A percentile compares a stretch with the other conserved stretches of the same genome.
phyloP scores from a whole-genome alignment of 352 stramenopile species.

The Globisporangium megalacanthum region DNA sequence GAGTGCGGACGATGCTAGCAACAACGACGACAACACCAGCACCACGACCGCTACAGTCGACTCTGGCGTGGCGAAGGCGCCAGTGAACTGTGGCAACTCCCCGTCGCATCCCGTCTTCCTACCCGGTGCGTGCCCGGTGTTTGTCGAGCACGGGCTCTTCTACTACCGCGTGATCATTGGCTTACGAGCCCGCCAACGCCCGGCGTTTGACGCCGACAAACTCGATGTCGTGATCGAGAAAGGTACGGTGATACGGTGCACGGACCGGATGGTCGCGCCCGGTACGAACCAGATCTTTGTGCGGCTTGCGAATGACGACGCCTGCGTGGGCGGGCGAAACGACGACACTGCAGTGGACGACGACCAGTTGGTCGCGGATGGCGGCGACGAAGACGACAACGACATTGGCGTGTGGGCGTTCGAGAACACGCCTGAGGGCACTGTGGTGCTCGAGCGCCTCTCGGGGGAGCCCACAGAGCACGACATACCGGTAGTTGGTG shows the following conservation, averaged over 20 bases:
- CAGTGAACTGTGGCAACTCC: not conserved
- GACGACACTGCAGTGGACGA: slow-evolving; percentile 6
- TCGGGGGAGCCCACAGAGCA: slow-evolving; percentile 35
- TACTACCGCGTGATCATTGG: slow-evolving; percentile 56
- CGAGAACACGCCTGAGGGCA: slow-evolving; percentile 53
- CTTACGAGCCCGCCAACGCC: slow-evolving; percentile 37
- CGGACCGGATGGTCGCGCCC: slow-evolving; percentile 45
- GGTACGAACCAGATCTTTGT: slow-evolving; percentile 69
- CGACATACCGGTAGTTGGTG: slow-evolving; percentile 4
- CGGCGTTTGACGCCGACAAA: slow-evolving; percentile 46
- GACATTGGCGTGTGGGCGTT: slow-evolving; percentile 52
- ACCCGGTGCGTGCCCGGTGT: slow-evolving; percentile 53
- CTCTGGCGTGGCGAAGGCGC: not conserved
- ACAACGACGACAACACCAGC: slow-evolving; percentile 1
- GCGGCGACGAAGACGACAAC: not conserved
- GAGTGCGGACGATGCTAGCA: slow-evolving; percentile 2
- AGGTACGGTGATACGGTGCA: slow-evolving; percentile 45
- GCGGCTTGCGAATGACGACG: slow-evolving; percentile 16
- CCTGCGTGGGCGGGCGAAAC: slow-evolving; percentile 7
- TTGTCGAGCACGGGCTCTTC: slow-evolving; percentile 53
- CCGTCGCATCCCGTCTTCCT: slow-evolving; percentile 33
- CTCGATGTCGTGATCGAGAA: slow-evolving; percentile 48
- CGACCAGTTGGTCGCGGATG: not conserved
- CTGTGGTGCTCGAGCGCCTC: slow-evolving; percentile 55
- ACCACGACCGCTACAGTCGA: not conserved